phyloP scores from a whole-genome alignment of 179 eudicot species.

The Actinidia arguta region DNA sequence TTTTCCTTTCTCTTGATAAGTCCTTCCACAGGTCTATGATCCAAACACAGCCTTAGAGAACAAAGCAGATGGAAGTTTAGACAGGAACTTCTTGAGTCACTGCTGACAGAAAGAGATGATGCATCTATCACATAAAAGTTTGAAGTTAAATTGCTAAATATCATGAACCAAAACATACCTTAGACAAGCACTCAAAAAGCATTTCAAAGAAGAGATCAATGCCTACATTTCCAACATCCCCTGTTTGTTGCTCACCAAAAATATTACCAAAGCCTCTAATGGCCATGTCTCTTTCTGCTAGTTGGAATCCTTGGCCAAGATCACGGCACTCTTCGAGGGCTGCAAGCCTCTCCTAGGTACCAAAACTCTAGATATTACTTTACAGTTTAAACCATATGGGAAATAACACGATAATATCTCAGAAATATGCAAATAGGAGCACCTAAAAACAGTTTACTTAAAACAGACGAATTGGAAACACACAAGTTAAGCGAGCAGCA shows the following conservation, averaged over 20 bases:
- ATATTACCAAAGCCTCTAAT: slow-evolving; percentile 98
- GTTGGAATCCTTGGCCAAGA: slow-evolving; percentile 97
- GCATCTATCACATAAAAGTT: neutral
- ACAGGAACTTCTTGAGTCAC: neutral
- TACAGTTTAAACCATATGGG: neutral
- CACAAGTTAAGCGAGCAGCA: neutral
- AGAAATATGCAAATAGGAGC: neutral
- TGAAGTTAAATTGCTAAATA: neutral
- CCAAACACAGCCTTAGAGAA: neutral
- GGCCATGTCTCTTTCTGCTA: slow-evolving; percentile 98
- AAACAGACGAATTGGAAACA: neutral
- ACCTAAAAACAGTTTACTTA: neutral
- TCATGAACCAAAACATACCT: slow-evolving; percentile 45
- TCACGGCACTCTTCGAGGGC: slow-evolving; percentile 96
- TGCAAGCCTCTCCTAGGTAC: slow-evolving; percentile 78
- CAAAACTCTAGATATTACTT: slow-evolving; percentile 21
- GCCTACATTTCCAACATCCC: slow-evolving; percentile 97
- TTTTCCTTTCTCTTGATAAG: too few relatives aligned
- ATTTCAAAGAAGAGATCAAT: slow-evolving; percentile 97
- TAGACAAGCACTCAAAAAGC: slow-evolving; percentile 96
- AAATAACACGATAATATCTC: neutral
- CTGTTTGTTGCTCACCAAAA: slow-evolving; percentile 97
- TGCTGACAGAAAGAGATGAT: slow-evolving; percentile 4
- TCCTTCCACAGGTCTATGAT: too few relatives aligned
- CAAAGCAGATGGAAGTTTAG: neutral